phyloP scores from a whole-genome alignment of 768 basidiomycete genomes.

The Lactarius pseudohatsudake region DNA sequence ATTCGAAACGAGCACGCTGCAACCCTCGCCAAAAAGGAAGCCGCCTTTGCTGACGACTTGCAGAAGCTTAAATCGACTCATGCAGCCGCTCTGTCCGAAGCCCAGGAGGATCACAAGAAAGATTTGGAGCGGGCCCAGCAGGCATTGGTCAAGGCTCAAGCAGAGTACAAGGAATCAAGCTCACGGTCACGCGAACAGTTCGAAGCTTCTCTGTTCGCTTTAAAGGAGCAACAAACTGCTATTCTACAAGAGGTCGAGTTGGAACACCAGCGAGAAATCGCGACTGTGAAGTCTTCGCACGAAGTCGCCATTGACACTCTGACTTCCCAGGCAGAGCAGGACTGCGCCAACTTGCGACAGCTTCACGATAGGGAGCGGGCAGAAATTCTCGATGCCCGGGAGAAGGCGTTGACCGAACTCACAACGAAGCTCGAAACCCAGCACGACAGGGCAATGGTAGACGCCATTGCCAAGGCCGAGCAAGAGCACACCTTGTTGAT shows the following conservation, averaged over 20 bases:
- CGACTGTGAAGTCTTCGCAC: conserved; percentile 50
- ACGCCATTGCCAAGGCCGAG: conserved; percentile 33
- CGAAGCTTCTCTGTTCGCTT: conserved; percentile 46
- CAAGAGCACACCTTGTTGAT: conserved; percentile 37
- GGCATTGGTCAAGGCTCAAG: conserved; percentile 46
- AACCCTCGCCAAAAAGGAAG: conserved; percentile 65
- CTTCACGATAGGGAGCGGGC: conserved; percentile 43
- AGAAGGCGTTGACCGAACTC: conserved; percentile 40
- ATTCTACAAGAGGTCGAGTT: conserved; percentile 55
- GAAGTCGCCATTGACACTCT: conserved; percentile 39
- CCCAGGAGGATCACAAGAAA: conserved; percentile 53
- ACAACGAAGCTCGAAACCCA: conserved; percentile 6
- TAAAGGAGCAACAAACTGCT: conserved; percentile 56
- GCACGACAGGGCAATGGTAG: conserved; percentile 25
- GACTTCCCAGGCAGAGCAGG: conserved; percentile 37
- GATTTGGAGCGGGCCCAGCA: conserved; percentile 51
- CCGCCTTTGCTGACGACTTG: conserved; percentile 60
- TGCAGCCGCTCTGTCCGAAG: conserved; percentile 48
- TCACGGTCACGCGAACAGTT: conserved; percentile 45
- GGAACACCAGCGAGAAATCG: conserved; percentile 56
- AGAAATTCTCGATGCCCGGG: conserved; percentile 46
- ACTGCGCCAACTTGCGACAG: conserved; percentile 38
- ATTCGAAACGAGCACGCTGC: conserved; percentile 73
- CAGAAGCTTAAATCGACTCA: conserved; percentile 68
- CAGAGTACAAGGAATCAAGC: conserved; percentile 42